Percentiles rank a stretch among this genome's conserved stretches.
phyloP scores from a whole-genome alignment of 1,139 yeast species.

The Suhomyces yuchorum region DNA sequence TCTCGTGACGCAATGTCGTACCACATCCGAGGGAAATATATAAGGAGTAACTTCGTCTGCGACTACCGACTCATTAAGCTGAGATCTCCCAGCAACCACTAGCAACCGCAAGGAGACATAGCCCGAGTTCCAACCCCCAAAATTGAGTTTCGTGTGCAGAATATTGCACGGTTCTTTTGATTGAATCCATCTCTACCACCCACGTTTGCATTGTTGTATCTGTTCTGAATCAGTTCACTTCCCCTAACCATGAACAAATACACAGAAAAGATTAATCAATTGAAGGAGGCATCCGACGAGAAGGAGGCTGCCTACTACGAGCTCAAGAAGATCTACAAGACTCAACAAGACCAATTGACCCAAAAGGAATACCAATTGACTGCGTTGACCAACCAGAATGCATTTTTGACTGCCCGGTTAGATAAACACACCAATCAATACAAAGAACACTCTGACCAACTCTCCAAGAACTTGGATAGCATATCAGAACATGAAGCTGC shows the following conservation, averaged over 20 bases:
- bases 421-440: conserved; percentile 10
- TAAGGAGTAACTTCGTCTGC: neutral
- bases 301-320: conserved; percentile 19
- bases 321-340: conserved; percentile 15
- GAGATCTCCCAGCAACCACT: neutral
- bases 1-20: neutral
- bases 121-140: conserved; percentile 1
- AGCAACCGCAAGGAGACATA: neutral
- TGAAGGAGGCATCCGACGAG: conserved; percentile 18
- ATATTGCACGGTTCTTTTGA: neutral
- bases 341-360: conserved; percentile 17
- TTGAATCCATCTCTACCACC: neutral
- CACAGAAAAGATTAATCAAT: conserved; percentile 18
- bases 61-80: neutral
- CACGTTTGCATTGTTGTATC: neutral
- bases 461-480: conserved; percentile 13
- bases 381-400: conserved; percentile 18
- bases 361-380: conserved; percentile 21
- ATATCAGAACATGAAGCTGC: conserved; percentile 9
- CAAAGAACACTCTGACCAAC: conserved; percentile 10
- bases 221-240: neutral
- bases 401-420: conserved; percentile 15
- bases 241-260: conserved; percentile 15
- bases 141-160: neutral
- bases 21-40: neutral